These are phyloP conservation scores for Cutaneotrichosporon sp. DNA, from an alignment of 1,284 basidiomycete species.

Conservation along the genomic window DNA sequence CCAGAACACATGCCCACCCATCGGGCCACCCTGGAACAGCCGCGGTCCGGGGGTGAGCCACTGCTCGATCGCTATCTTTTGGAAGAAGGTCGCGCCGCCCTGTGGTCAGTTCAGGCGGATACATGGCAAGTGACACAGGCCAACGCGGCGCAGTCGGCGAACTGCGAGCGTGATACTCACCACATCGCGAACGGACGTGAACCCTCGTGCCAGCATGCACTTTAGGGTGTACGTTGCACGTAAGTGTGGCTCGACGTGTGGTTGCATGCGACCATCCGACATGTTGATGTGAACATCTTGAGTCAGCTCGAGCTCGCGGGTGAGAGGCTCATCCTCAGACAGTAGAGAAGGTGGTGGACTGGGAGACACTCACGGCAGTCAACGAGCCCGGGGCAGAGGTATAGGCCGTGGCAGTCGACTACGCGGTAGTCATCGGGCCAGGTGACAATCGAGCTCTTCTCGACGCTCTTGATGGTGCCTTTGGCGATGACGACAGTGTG, in stretches of 20 bases:
- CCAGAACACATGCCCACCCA: constrained; percentile 5
- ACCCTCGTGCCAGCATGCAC: constrained; percentile 58
- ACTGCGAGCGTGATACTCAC: no score
- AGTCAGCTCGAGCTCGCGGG: constrained; percentile 4
- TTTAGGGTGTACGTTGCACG: constrained; percentile 46
- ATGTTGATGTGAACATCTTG: constrained; percentile 32
- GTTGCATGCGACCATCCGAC: constrained; percentile 19
- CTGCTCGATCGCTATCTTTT: constrained; percentile 24
- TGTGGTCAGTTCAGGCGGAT: neutral
- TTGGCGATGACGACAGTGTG: constrained; percentile 24
- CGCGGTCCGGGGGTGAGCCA: constrained; percentile 29
- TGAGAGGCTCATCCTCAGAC: neutral
- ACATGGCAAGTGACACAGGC: no score
- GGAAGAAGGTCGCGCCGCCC: constrained; percentile 27
- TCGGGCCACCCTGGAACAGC: constrained; percentile 24
- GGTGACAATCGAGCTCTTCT: neutral
- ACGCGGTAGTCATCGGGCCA: constrained; percentile 9
- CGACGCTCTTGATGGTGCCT: constrained; percentile 14
- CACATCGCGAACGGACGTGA: constrained; percentile 58
- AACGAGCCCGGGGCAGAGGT: constrained; percentile 27
- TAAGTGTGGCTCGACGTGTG: constrained; percentile 23
- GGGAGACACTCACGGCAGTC: constrained; percentile 27
- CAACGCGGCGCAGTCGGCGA: no score
- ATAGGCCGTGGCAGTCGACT: constrained; percentile 23
- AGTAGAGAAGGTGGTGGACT: no score